These are phyloP conservation scores for Fusarium pseudograminearum DNA, from an alignment of 2,329 filamentous ascomycete genomes.

Conservation along the genomic window DNA sequence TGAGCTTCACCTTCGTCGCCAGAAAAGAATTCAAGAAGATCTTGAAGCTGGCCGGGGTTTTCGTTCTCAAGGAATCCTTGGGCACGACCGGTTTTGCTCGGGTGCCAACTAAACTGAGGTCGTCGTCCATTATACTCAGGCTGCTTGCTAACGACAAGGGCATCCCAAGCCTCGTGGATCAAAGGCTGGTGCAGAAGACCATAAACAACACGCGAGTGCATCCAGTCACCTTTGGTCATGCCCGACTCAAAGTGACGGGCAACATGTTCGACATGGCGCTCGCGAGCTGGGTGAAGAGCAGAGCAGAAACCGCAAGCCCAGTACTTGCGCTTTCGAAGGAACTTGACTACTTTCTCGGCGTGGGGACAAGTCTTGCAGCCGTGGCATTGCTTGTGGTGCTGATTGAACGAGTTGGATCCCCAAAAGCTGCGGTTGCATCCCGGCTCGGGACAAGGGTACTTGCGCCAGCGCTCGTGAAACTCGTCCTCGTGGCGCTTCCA, in stretches of 20 bases:
- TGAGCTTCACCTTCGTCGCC: constrained; percentile 68
- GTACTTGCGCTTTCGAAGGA: constrained; percentile 72
- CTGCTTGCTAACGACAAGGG: constrained; percentile 64
- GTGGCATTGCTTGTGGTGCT: constrained; percentile 75
- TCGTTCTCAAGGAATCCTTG: constrained; percentile 72
- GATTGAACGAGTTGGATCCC: constrained; percentile 75
- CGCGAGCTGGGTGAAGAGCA: constrained; percentile 70
- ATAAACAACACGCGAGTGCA: constrained; percentile 76
- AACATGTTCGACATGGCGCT: constrained; percentile 76
- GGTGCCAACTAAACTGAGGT: constrained; percentile 72
- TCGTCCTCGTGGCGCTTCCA: constrained; percentile 78
- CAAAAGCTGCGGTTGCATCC: constrained; percentile 75
- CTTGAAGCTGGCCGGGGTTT: constrained; percentile 71
- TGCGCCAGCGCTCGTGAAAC: constrained; percentile 76
- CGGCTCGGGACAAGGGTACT: constrained; percentile 73
- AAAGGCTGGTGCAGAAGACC: constrained; percentile 74
- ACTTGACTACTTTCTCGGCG: constrained; percentile 72
- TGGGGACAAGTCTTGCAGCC: constrained; percentile 74
- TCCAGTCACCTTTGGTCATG: constrained; percentile 74
- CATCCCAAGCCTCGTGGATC: constrained; percentile 72
- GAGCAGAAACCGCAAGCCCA: constrained; percentile 79
- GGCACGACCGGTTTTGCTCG: constrained; percentile 66
- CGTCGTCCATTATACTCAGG: constrained; percentile 66
- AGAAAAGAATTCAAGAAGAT: constrained; percentile 74
- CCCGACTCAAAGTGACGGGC: constrained; percentile 74